Conservation (phyloP, 176 grass and related monocot genomes). For the Zea luxurians region DNA sequence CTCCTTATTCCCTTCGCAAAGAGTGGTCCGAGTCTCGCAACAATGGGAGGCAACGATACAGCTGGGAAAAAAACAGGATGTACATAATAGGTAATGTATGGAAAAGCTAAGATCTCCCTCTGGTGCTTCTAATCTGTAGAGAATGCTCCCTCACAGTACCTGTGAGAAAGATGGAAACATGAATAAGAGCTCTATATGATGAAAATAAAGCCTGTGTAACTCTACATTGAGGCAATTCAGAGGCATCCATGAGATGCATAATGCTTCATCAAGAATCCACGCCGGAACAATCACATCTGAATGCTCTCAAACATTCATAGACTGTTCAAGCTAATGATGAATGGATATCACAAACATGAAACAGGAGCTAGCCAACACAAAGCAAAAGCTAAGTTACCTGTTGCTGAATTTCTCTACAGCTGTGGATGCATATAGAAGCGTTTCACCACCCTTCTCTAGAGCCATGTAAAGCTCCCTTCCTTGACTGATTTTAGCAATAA, state of each 20-base stretch:
- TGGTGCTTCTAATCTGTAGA: conserved; percentile 58
- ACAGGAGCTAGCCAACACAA: conserved; percentile 8
- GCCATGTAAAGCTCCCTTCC: conserved; percentile 92
- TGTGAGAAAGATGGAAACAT: conserved; percentile 28
- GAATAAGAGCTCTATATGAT: not conserved
- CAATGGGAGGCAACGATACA: not conserved
- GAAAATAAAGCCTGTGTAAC: not conserved
- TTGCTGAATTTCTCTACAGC: conserved; percentile 97
- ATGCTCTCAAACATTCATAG: not conserved
- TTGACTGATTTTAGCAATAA: conserved; percentile 81
- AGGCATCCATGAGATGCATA: conserved; percentile 19
- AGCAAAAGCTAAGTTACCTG: conserved; percentile 55
- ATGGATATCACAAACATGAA: not conserved
- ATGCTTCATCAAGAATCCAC: not conserved
- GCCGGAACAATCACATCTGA: not conserved
- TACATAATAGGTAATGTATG: not conserved
- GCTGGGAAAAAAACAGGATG: not conserved
- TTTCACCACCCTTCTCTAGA: conserved; percentile 86
- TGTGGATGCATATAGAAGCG: conserved; percentile 86
- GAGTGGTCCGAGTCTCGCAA: not conserved
- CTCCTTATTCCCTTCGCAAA: conserved; percentile 15
- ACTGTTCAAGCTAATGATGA: not conserved
- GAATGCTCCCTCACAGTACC: conserved; percentile 89
- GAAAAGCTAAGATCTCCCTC: not conserved
- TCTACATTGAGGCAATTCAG: not conserved